Evolutionary conservation across 768 basidiomycete genomes (phyloP), one percentile per base, ranked within the genome.

Genomic region (Rubroboletus satanas): DNA sequence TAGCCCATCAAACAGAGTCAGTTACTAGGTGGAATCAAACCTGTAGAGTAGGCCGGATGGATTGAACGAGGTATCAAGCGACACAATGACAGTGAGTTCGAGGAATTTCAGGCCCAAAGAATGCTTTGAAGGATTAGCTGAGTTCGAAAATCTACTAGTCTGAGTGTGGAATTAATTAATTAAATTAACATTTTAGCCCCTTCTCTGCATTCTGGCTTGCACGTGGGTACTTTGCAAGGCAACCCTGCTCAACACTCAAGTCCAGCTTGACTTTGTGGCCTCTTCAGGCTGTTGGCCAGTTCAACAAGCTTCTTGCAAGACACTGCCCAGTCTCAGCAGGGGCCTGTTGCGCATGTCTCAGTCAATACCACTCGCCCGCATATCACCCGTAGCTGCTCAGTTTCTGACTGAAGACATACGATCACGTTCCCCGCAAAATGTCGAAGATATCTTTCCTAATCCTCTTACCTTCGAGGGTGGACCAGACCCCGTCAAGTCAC

Each of bases 351-450:
- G 37, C 44, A 71, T 71, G 69, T 66, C 71, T 52, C 66, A 59
- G 57, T 48, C 70, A 54, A 71, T 71, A 37, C 71, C 70, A 5
- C 63, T 71, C 28, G 37, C 58, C n/a, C 59, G 57, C 29, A 9
- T 70, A 11, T 58, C 69, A 35, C 57, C 66, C 3, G 56, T 65
- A 14, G 56, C 70, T 8, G 54, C 71, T 45, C 69, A 67, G 38
- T 77, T 82, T 60, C 68, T 79, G 26, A 77, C 74, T 1, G 81
- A 83, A 66, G 77, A 79, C 18, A 48, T 61, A 1, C 65, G 56
- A 7, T 28, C 56, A 7, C 63, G 63, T 14, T 67, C 76, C 4
- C 72, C 75, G 2, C 68, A 66, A 33, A 71, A 73, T 48, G 52
- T 72, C 35, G 67, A 72, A 41, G 76, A 78, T 10, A 54, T 75